These are phyloP conservation scores for Hymenoscyphus albidus DNA, from an alignment of 2,329 filamentous ascomycete genomes.

Conservation along the genomic window DNA sequence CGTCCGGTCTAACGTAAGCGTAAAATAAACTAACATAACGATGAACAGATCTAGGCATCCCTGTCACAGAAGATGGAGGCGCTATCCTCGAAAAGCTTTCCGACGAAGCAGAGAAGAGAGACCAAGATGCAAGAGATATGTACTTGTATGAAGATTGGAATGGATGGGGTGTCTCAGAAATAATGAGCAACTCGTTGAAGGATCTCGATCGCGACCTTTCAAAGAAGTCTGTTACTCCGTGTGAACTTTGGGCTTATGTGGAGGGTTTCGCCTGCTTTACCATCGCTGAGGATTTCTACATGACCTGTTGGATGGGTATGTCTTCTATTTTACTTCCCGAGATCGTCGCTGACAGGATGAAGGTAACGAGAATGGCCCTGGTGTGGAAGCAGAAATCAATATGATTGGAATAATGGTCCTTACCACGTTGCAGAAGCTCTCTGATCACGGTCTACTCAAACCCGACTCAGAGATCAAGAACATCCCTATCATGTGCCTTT, in stretches of 20 bases:
- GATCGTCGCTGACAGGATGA: not conserved
- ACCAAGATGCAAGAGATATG: constrained; percentile 21
- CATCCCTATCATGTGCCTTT: constrained; percentile 45
- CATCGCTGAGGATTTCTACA: constrained; percentile 4
- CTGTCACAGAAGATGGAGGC: constrained; percentile 17
- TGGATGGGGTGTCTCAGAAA: constrained; percentile 21
- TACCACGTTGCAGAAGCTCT: constrained; percentile 50
- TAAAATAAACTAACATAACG: not conserved
- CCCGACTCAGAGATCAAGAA: constrained; percentile 45
- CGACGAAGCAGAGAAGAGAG: constrained; percentile 18
- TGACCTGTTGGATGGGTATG: constrained; percentile 16
- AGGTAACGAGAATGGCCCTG: constrained; percentile 21
- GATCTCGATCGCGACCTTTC: constrained; percentile 23
- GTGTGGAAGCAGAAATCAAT: constrained; percentile 34
- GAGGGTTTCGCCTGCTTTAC: constrained; percentile 21
- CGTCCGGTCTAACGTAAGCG: too few species aligned
- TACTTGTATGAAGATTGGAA: constrained; percentile 26
- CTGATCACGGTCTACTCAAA: constrained; percentile 30
- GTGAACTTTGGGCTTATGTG: constrained; percentile 23
- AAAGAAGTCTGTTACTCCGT: constrained; percentile 21
- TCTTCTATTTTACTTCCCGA: not conserved
- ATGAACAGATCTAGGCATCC: constrained; percentile 14
- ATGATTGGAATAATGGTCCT: constrained; percentile 57
- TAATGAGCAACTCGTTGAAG: constrained; percentile 22
- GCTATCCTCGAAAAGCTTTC: constrained; percentile 12